Conservation (phyloP, 129 eudicot genomes). For the Flaveria trinervia region DNA sequence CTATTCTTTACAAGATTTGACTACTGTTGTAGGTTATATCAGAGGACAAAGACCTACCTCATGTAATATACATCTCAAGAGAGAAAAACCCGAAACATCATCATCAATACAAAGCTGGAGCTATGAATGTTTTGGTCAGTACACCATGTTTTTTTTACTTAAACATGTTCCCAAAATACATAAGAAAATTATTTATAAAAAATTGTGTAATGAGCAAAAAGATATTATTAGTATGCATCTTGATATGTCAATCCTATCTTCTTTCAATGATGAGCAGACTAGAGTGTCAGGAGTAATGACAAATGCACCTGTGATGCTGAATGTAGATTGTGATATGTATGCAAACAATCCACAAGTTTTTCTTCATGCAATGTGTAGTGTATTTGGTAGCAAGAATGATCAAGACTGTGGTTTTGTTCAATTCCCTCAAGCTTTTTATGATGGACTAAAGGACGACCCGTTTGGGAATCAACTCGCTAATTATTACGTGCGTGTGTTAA, state of each 20-base stretch:
- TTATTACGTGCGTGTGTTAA: conserved; percentile 12
- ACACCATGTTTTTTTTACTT: not conserved
- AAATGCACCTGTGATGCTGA: conserved; percentile 64
- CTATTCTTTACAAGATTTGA: not conserved
- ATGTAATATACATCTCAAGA: conserved; percentile 62
- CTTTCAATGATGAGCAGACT: conserved; percentile 35
- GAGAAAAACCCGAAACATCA: conserved; percentile 64
- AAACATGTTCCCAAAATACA: not conserved
- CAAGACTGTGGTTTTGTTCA: conserved; percentile 49
- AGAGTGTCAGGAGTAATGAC: conserved; percentile 77
- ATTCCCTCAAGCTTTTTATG: conserved; percentile 62
- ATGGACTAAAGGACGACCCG: conserved; percentile 48
- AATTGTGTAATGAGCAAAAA: not conserved
- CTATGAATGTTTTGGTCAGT: conserved; percentile 68
- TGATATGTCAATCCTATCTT: not conserved
- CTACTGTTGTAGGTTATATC: conserved; percentile 44
- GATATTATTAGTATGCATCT: not conserved
- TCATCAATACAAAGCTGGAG: conserved; percentile 76
- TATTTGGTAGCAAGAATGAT: conserved; percentile 40
- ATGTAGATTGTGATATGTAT: conserved; percentile 77
- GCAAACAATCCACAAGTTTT: conserved; percentile 61
- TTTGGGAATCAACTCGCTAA: conserved; percentile 47
- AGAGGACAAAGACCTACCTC: conserved; percentile 54
- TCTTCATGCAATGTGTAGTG: conserved; percentile 64
- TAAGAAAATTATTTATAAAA: not conserved